Evolutionary conservation across 306 rosid species (phyloP), one percentile per base, ranked within the genome.

Genomic region (Gastrolobium villosum): DNA sequence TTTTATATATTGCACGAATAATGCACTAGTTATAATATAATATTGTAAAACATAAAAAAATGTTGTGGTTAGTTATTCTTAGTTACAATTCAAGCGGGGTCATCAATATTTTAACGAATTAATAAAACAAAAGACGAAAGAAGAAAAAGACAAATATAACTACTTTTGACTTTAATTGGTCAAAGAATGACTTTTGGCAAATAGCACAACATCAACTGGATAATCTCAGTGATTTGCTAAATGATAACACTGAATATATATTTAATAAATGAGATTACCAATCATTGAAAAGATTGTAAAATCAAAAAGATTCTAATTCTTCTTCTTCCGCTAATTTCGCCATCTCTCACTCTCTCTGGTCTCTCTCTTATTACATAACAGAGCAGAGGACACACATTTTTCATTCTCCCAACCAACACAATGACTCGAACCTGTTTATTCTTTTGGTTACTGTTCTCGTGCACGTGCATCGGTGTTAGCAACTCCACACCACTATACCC

Each of bases 251-350:
- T 7, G 26, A 20, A 20, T 20, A 20, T 20, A 20, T 20, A 20
- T 20, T 20, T 20, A 20, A 20, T 20, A 20, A 20, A 20, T 20
- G 26, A 20, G 26, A 20, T 20, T 20, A 20, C 26, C 26, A 20
- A 20, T 20, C 26, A 20, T 20, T 20, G 26, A 20, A 20, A 20
- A 20, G 4, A 11, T 49, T 11, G 2, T 40, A 7, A 43, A 37
- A 40, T 8, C 11, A 45, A 44, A 70, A 52, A 13, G 1, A 6
- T 1, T 5, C 5, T 61, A 1, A 0, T 10, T 9, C 54, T 59
- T 31, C 48, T 55, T 57, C 77, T 62, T 68, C 94, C 95, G 84
- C 86, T 80, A 88, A 83, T 90, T 87, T 83, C 91, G 88, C 67
- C 74, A 10, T 7, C 11, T 4, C 26, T 20, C 26, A 20, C 26